These are phyloP conservation scores for Tolypocladium inflatum DNA, from an alignment of 2,329 filamentous ascomycete genomes.

Conservation along the genomic window DNA sequence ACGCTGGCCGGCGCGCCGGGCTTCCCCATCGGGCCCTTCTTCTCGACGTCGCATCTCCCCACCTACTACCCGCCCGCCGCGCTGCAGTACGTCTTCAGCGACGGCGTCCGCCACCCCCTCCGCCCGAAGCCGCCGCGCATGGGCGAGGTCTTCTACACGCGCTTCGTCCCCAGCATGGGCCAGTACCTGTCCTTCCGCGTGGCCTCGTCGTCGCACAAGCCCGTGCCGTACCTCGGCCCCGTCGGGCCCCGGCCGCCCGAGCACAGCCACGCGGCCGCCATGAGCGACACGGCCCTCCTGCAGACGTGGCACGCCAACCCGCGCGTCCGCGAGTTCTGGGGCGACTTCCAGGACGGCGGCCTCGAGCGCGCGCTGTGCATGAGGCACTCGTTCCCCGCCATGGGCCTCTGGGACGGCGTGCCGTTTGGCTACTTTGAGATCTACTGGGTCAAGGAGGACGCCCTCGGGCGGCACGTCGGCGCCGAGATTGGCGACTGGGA, in stretches of 20 bases:
- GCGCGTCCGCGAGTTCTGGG: conserved; percentile 81
- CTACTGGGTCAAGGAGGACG: conserved; percentile 96
- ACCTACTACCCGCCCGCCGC: conserved; percentile 85
- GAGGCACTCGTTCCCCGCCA: conserved; percentile 76
- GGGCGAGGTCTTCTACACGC: conserved; percentile 84
- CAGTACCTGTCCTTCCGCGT: conserved; percentile 87
- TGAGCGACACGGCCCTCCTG: conserved; percentile 52
- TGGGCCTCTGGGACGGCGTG: conserved; percentile 88
- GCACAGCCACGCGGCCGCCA: conserved; percentile 28
- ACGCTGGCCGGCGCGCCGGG: conserved; percentile 12
- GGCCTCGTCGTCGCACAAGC: conserved; percentile 57
- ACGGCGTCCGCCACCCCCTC: conserved; percentile 73
- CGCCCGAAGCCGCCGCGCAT: conserved; percentile 82
- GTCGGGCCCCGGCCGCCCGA: conserved; percentile 29
- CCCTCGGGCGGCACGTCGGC: conserved; percentile 59
- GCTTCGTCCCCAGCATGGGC: conserved; percentile 70
- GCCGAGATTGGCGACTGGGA: conserved; percentile 69
- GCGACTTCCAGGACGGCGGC: conserved; percentile 55
- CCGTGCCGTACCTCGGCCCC: conserved; percentile 56
- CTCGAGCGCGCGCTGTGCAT: conserved; percentile 55
- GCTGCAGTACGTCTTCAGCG: conserved; percentile 69
- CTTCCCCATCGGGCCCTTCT: conserved; percentile 58
- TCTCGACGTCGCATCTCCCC: conserved; percentile 73
- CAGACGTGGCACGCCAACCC: conserved; percentile 84
- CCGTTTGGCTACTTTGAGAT: conserved; percentile 97